Evolutionary conservation across 2,329 filamentous ascomycete species (phyloP).

Genomic region (Mycosphaerella arachidis): DNA sequence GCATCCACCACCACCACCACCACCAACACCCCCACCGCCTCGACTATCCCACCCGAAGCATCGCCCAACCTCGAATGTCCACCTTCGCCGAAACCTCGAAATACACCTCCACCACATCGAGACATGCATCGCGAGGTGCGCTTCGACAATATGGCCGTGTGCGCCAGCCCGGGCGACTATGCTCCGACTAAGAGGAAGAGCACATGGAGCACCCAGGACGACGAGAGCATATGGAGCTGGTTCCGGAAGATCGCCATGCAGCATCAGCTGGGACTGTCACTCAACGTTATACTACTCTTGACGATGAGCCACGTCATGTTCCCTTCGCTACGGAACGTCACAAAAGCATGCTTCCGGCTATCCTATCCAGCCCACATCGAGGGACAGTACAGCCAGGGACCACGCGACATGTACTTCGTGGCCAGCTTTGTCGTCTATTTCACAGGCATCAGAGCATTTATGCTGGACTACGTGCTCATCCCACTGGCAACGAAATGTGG

Average conservation of each 20-base stretch:
- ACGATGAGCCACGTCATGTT: slow-evolving; percentile 77
- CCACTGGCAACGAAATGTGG: slow-evolving; percentile 71
- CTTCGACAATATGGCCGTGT: slow-evolving; percentile 25
- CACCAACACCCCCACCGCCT: slow-evolving; percentile 1
- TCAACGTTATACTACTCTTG: slow-evolving; percentile 80
- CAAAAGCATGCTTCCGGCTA: slow-evolving; percentile 81
- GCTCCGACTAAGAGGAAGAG: slow-evolving; percentile 12
- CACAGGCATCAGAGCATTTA: slow-evolving; percentile 75
- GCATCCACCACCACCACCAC: slow-evolving; percentile 2
- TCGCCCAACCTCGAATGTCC: slow-evolving; percentile 8
- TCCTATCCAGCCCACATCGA: slow-evolving; percentile 57
- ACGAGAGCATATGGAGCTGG: slow-evolving; percentile 32
- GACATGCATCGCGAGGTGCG: slow-evolving; percentile 11
- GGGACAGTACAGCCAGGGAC: slow-evolving; percentile 69
- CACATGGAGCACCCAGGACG: slow-evolving; percentile 14
- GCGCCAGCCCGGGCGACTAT: slow-evolving; percentile 23
- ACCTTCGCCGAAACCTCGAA: slow-evolving; percentile 8
- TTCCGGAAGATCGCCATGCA: slow-evolving; percentile 37
- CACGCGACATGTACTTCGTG: slow-evolving; percentile 75
- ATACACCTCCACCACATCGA: slow-evolving; percentile 20
- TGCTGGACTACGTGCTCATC: slow-evolving; percentile 81
- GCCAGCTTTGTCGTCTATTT: slow-evolving; percentile 76
- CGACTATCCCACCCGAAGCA: slow-evolving; percentile 10
- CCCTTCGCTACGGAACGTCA: slow-evolving; percentile 71
- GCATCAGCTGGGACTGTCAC: slow-evolving; percentile 59